These are phyloP conservation scores for Myochromella boudieri DNA, from an alignment of 768 basidiomycete genomes.

Conservation along the genomic window DNA sequence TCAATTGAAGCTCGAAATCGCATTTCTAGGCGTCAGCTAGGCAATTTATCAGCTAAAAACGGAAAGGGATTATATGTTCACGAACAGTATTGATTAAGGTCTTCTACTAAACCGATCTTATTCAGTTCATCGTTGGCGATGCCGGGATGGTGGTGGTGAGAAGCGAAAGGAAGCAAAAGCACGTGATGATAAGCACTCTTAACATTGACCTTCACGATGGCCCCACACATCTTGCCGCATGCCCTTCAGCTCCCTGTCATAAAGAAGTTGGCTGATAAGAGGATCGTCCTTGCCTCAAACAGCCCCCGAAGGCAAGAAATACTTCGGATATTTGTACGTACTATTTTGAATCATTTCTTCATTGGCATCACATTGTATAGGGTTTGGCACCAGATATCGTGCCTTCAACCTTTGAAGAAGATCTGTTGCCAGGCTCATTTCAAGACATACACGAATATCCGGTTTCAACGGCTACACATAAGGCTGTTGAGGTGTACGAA, in stretches of 20 bases:
- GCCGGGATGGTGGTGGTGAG: too few relatives aligned
- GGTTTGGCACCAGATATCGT: conserved; percentile 42
- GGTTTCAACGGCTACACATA: conserved; percentile 71
- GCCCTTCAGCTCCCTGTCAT: conserved; percentile 63
- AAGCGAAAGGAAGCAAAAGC: too few relatives aligned
- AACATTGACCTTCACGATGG: too few relatives aligned
- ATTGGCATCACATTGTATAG: conserved; percentile 19
- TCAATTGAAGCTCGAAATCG: conserved; percentile 62
- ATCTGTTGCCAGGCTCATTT: conserved; percentile 67
- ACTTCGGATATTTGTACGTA: conserved; percentile 70
- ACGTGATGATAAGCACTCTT: too few relatives aligned
- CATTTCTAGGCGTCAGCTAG: too few relatives aligned
- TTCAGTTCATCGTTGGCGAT: too few relatives aligned
- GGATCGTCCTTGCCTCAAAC: conserved; percentile 82
- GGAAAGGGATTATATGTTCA: too few relatives aligned
- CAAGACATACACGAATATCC: conserved; percentile 74
- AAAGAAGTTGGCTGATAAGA: conserved; percentile 70
- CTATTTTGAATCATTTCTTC: background rate
- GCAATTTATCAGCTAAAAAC: too few relatives aligned
- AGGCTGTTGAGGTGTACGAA: conserved; percentile 87
- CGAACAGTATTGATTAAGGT: too few relatives aligned
- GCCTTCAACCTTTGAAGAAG: conserved; percentile 68
- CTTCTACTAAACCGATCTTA: too few relatives aligned
- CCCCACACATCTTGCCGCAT: conserved; percentile 58
- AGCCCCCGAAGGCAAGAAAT: conserved; percentile 87